A percentile compares a stretch with the other conserved stretches of the same genome.
Conservation (phyloP, 352 stramenopile species). For the Phytophthora hybrid region DNA sequence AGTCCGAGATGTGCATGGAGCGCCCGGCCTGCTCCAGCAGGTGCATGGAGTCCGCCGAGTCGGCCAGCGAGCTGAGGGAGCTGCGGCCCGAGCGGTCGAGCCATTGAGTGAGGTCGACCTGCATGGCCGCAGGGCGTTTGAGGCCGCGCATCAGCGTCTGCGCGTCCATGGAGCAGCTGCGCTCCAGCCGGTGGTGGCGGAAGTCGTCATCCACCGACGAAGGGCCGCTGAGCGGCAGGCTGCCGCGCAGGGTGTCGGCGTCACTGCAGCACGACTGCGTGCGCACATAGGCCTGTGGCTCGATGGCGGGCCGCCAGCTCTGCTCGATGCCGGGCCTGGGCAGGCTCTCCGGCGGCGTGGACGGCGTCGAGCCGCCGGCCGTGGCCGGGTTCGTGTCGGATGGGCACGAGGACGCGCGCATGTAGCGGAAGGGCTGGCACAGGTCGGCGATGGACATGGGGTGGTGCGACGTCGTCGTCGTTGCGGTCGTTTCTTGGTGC, state of each 20-base stretch:
- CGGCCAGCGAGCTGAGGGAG: conserved; percentile 60
- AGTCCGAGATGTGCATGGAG: conserved; percentile 48
- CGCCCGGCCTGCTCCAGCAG: conserved; percentile 51
- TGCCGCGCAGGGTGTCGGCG: conserved; percentile 22
- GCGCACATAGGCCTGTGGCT: conserved; percentile 31
- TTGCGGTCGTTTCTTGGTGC: conserved; percentile 21
- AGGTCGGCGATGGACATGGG: conserved; percentile 58
- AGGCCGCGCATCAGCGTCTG: conserved; percentile 39
- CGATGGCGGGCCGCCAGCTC: conserved; percentile 32
- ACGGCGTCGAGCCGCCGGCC: conserved; percentile 1
- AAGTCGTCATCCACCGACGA: conserved; percentile 25
- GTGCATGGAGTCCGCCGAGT: conserved; percentile 68
- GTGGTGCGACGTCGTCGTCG: conserved; percentile 18
- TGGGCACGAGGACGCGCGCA: conserved; percentile 73
- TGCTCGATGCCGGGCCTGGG: conserved; percentile 15
- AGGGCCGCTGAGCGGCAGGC: conserved; percentile 6
- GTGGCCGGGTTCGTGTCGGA: conserved; percentile 62
- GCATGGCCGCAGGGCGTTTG: conserved; percentile 34
- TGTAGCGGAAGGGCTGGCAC: conserved; percentile 67
- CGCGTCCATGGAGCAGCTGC: conserved; percentile 73
- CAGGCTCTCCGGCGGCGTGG: conserved; percentile 3
- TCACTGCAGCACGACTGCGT: conserved; percentile 38
- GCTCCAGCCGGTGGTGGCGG: conserved; percentile 51
- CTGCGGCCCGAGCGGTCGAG: conserved; percentile 38
- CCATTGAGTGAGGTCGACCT: conserved; percentile 57